Conservation (phyloP, 2,329 filamentous ascomycete species). For the Nemania sp. region DNA sequence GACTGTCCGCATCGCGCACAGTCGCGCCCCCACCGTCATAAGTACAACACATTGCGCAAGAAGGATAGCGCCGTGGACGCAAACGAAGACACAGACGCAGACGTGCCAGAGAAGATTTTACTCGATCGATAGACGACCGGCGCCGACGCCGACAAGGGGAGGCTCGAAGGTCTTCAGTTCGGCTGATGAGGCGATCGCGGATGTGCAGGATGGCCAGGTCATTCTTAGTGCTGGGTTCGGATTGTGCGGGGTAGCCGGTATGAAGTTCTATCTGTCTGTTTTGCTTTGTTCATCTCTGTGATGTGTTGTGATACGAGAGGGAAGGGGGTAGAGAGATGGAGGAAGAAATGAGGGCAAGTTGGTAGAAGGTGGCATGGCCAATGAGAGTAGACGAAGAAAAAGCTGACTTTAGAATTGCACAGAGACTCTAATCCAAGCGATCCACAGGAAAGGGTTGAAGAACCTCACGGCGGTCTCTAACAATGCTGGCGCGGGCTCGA, state of each 20-base stretch:
- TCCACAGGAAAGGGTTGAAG: constrained; percentile 62
- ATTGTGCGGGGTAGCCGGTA: constrained; percentile 75
- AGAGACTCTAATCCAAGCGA: constrained; percentile 73
- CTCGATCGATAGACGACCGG: constrained; percentile 17
- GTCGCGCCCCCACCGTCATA: no score
- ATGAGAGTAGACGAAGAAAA: background rate
- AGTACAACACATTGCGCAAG: no score
- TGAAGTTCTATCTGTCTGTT: constrained; percentile 18
- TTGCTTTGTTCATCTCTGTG: background rate
- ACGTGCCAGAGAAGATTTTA: constrained; percentile 12
- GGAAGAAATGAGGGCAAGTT: background rate
- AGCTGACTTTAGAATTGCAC: constrained; percentile 19
- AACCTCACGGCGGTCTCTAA: constrained; percentile 78
- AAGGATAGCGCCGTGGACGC: constrained; percentile 23
- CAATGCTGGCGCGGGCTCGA: constrained; percentile 73
- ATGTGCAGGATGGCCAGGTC: constrained; percentile 70
- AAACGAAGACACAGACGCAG: no score
- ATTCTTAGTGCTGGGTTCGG: constrained; percentile 80
- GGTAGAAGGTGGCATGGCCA: no score
- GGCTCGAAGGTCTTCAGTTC: constrained; percentile 54
- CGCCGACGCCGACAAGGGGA: constrained; percentile 31
- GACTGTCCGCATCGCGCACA: constrained; percentile 34
- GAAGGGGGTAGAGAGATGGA: background rate
- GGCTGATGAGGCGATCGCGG: constrained; percentile 70
- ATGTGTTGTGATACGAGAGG: background rate